These are phyloP conservation scores for Cardiospermum halicacabum DNA, from an alignment of 345 rosid genomes.

Conservation along the genomic window DNA sequence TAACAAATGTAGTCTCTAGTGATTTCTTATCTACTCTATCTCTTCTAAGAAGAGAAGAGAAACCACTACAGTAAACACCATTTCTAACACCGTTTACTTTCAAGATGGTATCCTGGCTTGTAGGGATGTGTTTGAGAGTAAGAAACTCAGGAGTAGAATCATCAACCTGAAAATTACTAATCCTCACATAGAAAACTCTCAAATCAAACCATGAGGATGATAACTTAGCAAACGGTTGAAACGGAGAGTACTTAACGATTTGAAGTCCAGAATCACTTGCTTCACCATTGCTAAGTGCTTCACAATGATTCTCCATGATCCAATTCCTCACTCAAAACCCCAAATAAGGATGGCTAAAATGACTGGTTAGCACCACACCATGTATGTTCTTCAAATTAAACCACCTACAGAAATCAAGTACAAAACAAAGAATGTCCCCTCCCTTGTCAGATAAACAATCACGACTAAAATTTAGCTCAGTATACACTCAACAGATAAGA, in stretches of 20 bases:
- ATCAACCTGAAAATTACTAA: conserved; percentile 67
- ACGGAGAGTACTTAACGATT: conserved; percentile 58
- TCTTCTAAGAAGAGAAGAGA: conserved; percentile 61
- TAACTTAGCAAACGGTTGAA: conserved; percentile 40
- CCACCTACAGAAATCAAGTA: conserved; percentile 17
- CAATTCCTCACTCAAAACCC: conserved; percentile 35
- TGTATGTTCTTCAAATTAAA: conserved; percentile 6
- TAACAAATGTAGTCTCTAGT: conserved; percentile 80
- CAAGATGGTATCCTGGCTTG: conserved; percentile 61
- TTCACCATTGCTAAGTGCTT: conserved; percentile 36
- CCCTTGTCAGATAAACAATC: background rate
- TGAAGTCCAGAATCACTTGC: conserved; percentile 36
- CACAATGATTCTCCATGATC: conserved; percentile 50
- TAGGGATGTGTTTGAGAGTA: conserved; percentile 69
- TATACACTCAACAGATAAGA: no score
- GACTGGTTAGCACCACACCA: conserved; percentile 18
- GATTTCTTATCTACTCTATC: conserved; percentile 78
- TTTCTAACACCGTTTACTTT: conserved; percentile 74
- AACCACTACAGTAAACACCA: conserved; percentile 55
- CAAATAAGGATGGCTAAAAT: conserved; percentile 15
- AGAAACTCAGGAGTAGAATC: conserved; percentile 64
- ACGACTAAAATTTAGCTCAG: background rate
- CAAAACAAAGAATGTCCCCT: conserved; percentile 9
- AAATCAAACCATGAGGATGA: conserved; percentile 62
- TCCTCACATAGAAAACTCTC: conserved; percentile 85